Base-by-base conservation (phyloP, 208 protist genomes). In the Leishmania arabica region DNA sequence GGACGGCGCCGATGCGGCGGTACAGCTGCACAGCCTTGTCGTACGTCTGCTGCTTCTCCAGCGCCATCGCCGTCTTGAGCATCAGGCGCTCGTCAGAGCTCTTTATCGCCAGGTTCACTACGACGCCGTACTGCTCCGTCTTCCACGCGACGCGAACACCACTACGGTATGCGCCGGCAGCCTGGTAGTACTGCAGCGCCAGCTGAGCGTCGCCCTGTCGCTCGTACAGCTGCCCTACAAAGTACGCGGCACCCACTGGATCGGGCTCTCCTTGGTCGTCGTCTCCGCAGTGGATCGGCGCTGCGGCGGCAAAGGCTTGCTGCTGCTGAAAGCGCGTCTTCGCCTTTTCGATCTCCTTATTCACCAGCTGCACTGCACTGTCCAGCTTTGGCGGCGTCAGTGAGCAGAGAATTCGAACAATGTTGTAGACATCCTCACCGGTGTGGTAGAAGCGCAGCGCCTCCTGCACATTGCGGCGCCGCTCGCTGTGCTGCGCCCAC, bases 21-120 rank as follows among this genome's bases (percentile, higher is more conserved):
- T 99, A 99, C 24, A 99, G 92, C 65, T 94, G 81, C 4, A 99
- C 97, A 2, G 98, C 93, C 88, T 98, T 98, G 84, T 99, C 97
- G 75, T 91, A 97, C 31, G 84, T 58, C 34, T 88, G 83, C 80
- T 97, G 90, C 76, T 91, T 75, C 87, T 99, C 97, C 37, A 99
- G 91, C 73, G 89, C 98, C 31, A 87, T 83, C 27, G 97, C 98
- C 64, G 84, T 92, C 49, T 99, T 95, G 1, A 98, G 89, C 92
- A 98, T 98, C 56, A 97, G 78, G 5, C 89, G 86, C 60, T 83
- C 84, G 73, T 97, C 92, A 13, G 84, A 86, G 80, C 95, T 97
- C 45, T 89, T 72, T 34, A 98, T 83, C 19, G 97, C 92, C 17
- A 99, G 81, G 27, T 62, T 68, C 27, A 97, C 79, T 53, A 98